Evolutionary conservation across 2,329 filamentous ascomycete genomes (phyloP).

Genomic region (Cercospora nicotianae): DNA sequence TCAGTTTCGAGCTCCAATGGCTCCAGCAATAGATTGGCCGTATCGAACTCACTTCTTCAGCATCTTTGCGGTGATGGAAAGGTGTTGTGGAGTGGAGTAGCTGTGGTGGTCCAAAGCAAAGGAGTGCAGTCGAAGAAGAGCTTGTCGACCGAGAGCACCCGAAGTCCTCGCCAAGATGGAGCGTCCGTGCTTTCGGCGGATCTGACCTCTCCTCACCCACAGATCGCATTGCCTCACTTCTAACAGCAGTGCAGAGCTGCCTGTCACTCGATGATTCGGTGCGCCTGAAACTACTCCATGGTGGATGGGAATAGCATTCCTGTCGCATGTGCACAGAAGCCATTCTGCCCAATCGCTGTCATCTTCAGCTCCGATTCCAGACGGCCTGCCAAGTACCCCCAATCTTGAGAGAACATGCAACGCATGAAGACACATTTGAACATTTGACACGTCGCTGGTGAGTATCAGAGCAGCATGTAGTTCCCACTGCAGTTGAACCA

Average conservation of each 20-base stretch:
- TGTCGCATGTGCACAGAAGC: not conserved
- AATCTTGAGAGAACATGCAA: not conserved
- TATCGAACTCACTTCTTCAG: constrained; percentile 70
- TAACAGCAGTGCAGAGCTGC: not conserved
- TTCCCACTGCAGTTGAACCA: not conserved
- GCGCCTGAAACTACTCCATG: not conserved
- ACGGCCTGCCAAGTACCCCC: not conserved
- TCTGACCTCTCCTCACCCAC: not conserved
- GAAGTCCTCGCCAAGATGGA: constrained; percentile 9
- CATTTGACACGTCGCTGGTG: not conserved
- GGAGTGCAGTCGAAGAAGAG: constrained; percentile 8
- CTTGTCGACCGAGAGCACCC: constrained; percentile 11
- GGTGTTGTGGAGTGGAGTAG: constrained; percentile 18
- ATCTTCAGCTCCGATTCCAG: not conserved
- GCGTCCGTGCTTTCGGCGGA: not conserved
- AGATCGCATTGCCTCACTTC: not conserved
- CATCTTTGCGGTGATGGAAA: constrained; percentile 62
- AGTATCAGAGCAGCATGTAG: not conserved
- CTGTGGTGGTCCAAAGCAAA: constrained; percentile 12
- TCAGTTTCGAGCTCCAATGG: constrained; percentile 38
- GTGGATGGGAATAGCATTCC: not conserved
- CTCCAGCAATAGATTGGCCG: constrained; percentile 34
- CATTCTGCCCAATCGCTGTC: not conserved
- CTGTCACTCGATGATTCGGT: not conserved
- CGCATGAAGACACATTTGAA: not conserved